Base-by-base conservation (phyloP, 768 basidiomycete genomes). In the Tephrocybe rancida region DNA sequence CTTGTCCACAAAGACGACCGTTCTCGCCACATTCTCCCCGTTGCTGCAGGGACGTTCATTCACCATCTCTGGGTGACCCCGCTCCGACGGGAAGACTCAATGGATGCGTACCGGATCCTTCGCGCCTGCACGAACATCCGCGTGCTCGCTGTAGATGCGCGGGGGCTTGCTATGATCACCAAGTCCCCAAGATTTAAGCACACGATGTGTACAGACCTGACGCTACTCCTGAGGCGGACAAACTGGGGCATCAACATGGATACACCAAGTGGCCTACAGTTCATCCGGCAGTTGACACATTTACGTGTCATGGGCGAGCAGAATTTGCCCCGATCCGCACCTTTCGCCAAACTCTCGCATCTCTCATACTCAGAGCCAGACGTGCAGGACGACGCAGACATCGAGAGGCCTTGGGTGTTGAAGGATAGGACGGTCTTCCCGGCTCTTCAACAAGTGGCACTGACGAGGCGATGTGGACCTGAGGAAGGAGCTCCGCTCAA, bases 1-100 rank as follows among this genome's bases (percentile, higher is more conserved):
- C 54, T 60, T 47, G 39, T 62, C 2, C 21, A 38, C 34, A 51
- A 34, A 43, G 55, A 27, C 10, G 45, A 14, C 60, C 56, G 14
- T 48, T 60, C 14, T 42, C 56, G n/a, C 21, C 66, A n/a, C 30
- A 59, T 21, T 44, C 21, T 46, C 5, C 65, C 30, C 44, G 9
- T 14, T 3, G 24, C 47, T 18, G 43, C 47, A 21, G 59, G 50
- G 0, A 26, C 44, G 14, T 56, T 70, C 21, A 57, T 74, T 21
- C 66, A 64, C 32, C 57, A 67, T 35, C 64, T 73, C 35, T 74
- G 73, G 73, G 63, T 71, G 2, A 67, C 67, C 1, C 68, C 72
- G 9, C 55, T 66, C 18, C 63, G 65, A 24, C 61, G 64, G 29
- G 67, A 65, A 19, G 48, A 64, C 44, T 54, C 44, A 26, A 24